phyloP scores from a whole-genome alignment of 2,329 filamentous ascomycete genomes.

The Trichothecium roseum region DNA sequence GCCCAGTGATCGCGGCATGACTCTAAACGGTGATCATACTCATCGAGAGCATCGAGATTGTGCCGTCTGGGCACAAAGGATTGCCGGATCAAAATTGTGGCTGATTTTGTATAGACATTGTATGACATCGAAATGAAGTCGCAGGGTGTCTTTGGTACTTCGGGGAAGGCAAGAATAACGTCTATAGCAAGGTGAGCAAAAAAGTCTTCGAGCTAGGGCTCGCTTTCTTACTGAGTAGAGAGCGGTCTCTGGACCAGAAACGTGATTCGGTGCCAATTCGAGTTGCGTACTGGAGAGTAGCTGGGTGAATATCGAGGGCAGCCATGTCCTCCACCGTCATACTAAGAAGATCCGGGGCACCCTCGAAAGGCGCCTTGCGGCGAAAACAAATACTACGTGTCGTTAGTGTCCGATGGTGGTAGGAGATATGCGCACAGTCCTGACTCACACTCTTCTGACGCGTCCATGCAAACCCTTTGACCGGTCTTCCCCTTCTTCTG shows the following conservation, averaged over 20 bases:
- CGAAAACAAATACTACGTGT: constrained; percentile 23
- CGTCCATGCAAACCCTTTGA: constrained; percentile 19
- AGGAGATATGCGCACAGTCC: fast-evolving
- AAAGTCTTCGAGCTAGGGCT: neutral
- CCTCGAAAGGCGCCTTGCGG: constrained; percentile 17
- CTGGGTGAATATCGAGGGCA: constrained; percentile 25
- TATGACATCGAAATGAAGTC: constrained; percentile 38
- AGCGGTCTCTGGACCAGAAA: constrained; percentile 27
- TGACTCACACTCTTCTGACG: constrained; percentile 23
- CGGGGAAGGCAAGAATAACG: constrained; percentile 33
- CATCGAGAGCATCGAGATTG: constrained; percentile 29
- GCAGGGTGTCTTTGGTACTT: constrained; percentile 31
- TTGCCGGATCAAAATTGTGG: constrained; percentile 31
- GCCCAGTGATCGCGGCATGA: constrained; percentile 33
- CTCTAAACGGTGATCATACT: constrained; percentile 34
- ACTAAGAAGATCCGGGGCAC: constrained; percentile 22
- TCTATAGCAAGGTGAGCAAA: constrained; percentile 12
- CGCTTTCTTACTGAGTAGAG: constrained; percentile 18
- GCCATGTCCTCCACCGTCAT: constrained; percentile 22
- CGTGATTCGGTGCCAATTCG: constrained; percentile 27
- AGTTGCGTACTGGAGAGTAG: constrained; percentile 27
- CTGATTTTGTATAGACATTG: constrained; percentile 23
- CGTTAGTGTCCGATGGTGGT: constrained; percentile 3
- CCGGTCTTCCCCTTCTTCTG: constrained; percentile 10
- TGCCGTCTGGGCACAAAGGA: constrained; percentile 31